Base-by-base conservation (phyloP, 257 asterid species). In the Scutellaria barbata region DNA sequence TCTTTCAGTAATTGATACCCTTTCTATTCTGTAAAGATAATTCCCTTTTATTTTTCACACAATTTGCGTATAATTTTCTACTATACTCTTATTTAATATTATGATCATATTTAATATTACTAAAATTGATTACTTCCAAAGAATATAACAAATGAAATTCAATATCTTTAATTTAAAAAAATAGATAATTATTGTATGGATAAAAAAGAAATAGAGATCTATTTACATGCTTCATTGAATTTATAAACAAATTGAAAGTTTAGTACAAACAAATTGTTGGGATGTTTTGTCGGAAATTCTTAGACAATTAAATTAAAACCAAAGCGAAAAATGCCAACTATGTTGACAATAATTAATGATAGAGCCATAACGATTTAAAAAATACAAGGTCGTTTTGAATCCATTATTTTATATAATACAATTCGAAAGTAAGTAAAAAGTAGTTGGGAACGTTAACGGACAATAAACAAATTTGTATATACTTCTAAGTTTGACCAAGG, bases 401-500 rank as follows among this genome's bases (percentile, higher is more conserved):
- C 35, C 2, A 30, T 30, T 2, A 48, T 12, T n/a, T 48, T 12
- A 50, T 13, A 12, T 50, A 50, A 48, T 50, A 50, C 0, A 5
- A n/a, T 50, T 50, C 22, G 39, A 22, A 54, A 54, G n/a, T 18
- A 54, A 22, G 60, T 54, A 30, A 20, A 1, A 53, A 20, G 60
- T 54, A 10, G 35, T 20, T 54, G 39, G 60, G 13, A 54, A 54
- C 14, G 9, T 20, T 3, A 54, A 54, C 35, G 33, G 11, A 30
- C 2, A 30, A 30, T 30, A 30, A 3, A 22, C 46, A 60, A 7
- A 41, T 51, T 40, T 13, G 48, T 5, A 63, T 57, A 72, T 63
- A 18, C 40, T 10, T 57, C 11, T 14, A 22, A 14, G 58, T 76
- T 70, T 48, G 74, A 71, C 74, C 66, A 48, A 57, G 74, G 46